Conservation (phyloP, 257 asterid species). For the Solanum neorickii region DNA sequence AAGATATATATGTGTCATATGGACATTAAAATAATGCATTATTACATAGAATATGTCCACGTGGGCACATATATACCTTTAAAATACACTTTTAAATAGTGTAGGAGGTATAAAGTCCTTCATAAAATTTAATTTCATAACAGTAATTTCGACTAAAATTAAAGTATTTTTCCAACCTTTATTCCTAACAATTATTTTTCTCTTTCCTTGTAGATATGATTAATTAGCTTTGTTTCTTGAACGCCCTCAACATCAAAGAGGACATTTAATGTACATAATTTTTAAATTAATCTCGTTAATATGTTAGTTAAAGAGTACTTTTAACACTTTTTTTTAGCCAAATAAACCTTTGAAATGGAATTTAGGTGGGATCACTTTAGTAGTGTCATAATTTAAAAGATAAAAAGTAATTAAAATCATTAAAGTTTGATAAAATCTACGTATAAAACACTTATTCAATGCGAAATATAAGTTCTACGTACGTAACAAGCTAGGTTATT, state of each 20-base stretch:
- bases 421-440: no score
- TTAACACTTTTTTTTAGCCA: neutral
- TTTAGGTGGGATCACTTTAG: neutral
- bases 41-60: no score
- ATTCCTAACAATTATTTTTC: neutral
- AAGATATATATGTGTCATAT: no score
- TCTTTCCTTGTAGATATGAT: neutral
- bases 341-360: neutral
- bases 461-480: neutral
- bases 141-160: accelerated
- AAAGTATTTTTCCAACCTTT: no score
- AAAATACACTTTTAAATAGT: no score
- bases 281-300: neutral
- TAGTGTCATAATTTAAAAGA: accelerated
- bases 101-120: accelerated
- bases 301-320: neutral
- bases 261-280: neutral
- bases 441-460: neutral
- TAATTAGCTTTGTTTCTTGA: neutral
- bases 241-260: neutral
- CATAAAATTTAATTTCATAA: no score
- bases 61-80: no score
- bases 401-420: no score
- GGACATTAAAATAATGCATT: no score
- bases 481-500: neutral